Base-by-base conservation (phyloP, 2,329 filamentous ascomycete species). In the Aphanocladium album region DNA sequence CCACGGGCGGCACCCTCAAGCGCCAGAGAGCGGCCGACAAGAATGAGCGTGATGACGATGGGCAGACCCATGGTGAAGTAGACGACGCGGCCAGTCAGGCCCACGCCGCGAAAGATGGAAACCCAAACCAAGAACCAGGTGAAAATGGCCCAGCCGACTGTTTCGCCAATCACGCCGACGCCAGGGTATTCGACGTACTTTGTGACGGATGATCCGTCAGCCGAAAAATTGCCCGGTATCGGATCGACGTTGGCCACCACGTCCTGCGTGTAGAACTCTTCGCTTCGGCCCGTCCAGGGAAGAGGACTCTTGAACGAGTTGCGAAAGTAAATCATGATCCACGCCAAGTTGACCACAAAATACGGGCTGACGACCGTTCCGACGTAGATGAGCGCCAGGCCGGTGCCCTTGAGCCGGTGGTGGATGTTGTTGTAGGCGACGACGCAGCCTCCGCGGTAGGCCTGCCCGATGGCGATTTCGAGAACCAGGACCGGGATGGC, bases 401-500 rank as follows among this genome's bases (percentile, higher is more conserved):
- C 83, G 2, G 80, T 74, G 2, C 82, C 83, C 64, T 81, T 83
- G 37, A 84, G 72, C 8, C 82, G 76, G 56, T 75, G 70, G 65
- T 83, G 77, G 62, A 85, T 72, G 64, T 79, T 82, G 71, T 81
- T 79, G 67, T 77, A 83, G 5, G 82, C 81, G 57, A 84, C 79
- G 43, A 83, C 79, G 3, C 77, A 79, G 14, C 82, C 82, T 43
- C 80, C 81, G 14, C 81, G 80, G 66, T 84, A 83, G 5, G 82
- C 81, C 65, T 84, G 89, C 51, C 91, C 91, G 57, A 90, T 91
- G 57, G 89, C 89, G 55, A 85, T 82, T 67, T 85, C 83, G 23
- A 84, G 76, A 14, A 84, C 77, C 41, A 85, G 74, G 0, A 79
- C 76, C 0, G 82, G 83, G 49, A 85, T 84, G 41, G 82, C 82